Base-by-base conservation (phyloP, 2,329 filamentous ascomycete genomes). In the Raffaelea deltoideospora region DNA sequence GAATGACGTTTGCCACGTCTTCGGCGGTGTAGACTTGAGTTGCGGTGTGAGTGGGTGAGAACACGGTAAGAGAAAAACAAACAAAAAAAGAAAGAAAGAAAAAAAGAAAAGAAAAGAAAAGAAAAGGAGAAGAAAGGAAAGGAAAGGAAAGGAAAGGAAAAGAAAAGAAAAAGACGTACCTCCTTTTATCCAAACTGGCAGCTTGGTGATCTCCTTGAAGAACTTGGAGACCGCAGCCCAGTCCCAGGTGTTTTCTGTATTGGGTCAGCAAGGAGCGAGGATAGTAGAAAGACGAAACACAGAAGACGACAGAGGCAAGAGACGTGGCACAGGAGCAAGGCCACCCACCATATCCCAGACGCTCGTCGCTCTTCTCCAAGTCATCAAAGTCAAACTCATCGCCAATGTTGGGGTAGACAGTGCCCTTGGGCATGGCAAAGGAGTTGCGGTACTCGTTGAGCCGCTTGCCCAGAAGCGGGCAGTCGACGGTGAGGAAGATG, bases 401-500 rank as follows among this genome's bases (percentile, higher is more conserved):
- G 11, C 24, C 27, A 11, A 38, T 13, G 18, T 38, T 38, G 2
- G 37, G 37, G 15, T 34, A 63, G 10, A 46, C 47, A 42, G 65
- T 53, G 30, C 56, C 55, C 11, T 57, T 50, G 0, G 66, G 66
- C 10, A 67, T 51, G 2, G 47, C 45, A 48, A 71, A 73, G 29
- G 63, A 56, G 41, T 70, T 70, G 3, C 66, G 59, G 43, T 62
- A 61, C 45, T 74, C 68, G 31, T 69, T 67, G 23, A 69, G 53
- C 1, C 69, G 56, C 18, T 62, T 58, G 0, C 69, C 70, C 0
- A 73, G 53, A 1, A 69, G 57, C 0, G 69, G 68, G 0, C 59
- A 59, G 43, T 74, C 70, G 2, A 69, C 65, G 0, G 68, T 65
- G 2, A 75, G 47, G 24, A 74, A 62, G 5, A 73, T 50, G 0